phyloP scores from a whole-genome alignment of 345 rosid genomes.

The Limnanthes douglasii region DNA sequence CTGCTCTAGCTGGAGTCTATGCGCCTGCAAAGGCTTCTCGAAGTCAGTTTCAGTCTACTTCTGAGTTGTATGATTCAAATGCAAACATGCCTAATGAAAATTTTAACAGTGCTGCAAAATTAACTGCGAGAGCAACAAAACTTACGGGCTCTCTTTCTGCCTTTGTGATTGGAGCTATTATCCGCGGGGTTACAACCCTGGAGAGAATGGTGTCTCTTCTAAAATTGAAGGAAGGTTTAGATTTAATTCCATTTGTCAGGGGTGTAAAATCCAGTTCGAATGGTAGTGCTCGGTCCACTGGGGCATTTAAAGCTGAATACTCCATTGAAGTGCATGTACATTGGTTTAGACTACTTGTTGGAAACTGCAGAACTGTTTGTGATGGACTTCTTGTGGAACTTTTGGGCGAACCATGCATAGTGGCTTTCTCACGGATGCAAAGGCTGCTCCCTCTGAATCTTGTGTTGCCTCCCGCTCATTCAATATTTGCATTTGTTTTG shows the following conservation, averaged over 20 bases:
- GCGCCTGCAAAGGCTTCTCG: constrained; percentile 75
- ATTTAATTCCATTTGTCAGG: constrained; percentile 72
- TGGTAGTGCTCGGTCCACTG: constrained; percentile 59
- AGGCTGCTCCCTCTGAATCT: constrained; percentile 67
- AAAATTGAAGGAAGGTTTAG: constrained; percentile 74
- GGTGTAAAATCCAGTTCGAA: constrained; percentile 58
- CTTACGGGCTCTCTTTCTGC: constrained; percentile 74
- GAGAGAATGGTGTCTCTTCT: constrained; percentile 85
- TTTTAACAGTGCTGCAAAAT: constrained; percentile 28
- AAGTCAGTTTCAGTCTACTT: constrained; percentile 55
- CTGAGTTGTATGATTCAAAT: constrained; percentile 59
- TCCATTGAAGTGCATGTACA: constrained; percentile 62
- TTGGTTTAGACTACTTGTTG: constrained; percentile 89
- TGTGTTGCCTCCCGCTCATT: constrained; percentile 89
- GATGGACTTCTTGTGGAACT: constrained; percentile 87
- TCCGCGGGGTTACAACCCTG: constrained; percentile 83
- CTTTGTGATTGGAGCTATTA: constrained; percentile 65
- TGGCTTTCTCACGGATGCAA: constrained; percentile 94
- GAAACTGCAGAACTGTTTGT: constrained; percentile 73
- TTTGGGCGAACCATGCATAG: constrained; percentile 71
- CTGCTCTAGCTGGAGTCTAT: constrained; percentile 53
- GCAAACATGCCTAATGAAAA: constrained; percentile 27
- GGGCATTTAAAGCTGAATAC: constrained; percentile 48
- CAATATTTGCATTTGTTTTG: constrained; percentile 61
- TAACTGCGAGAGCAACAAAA: constrained; percentile 40